phyloP scores from a whole-genome alignment of 2,329 filamentous ascomycete genomes.

The Arthroderma uncinatum region DNA sequence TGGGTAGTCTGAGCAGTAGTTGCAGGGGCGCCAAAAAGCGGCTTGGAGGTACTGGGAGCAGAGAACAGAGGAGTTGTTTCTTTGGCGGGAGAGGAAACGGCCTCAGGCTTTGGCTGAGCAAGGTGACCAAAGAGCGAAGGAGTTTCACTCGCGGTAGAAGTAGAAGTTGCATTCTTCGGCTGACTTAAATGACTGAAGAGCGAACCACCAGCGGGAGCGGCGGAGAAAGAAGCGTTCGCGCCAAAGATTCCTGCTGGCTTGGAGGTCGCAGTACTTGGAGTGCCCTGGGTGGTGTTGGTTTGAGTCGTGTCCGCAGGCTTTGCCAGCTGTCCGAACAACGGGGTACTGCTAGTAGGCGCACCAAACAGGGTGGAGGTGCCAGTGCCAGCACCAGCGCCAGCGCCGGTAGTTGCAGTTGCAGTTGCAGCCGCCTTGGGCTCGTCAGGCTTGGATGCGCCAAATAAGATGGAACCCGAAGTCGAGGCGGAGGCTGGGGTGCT shows the following conservation, averaged over 20 bases:
- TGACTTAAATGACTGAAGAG: slow-evolving; percentile 8
- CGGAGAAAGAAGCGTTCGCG: neutral
- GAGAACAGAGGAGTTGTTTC: neutral
- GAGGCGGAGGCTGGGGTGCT: neutral
- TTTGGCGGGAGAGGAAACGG: neutral
- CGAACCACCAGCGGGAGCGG: neutral
- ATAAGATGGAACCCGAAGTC: neutral
- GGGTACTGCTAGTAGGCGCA: neutral
- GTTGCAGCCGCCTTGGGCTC: neutral
- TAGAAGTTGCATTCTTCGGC: slow-evolving; percentile 5
- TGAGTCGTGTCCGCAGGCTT: neutral
- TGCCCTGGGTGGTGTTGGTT: neutral
- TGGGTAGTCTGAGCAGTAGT: neutral
- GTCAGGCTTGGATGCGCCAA: slow-evolving; percentile 4
- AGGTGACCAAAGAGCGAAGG: neutral
- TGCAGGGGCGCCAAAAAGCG: neutral
- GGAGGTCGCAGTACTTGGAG: neutral
- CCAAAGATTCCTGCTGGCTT: slow-evolving; percentile 4
- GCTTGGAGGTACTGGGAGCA: neutral
- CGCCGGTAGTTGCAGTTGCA: neutral
- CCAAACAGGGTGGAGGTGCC: slow-evolving; percentile 10
- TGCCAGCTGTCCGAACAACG: neutral
- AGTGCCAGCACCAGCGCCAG: neutral
- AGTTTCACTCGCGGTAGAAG: neutral
- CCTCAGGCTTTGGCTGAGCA: neutral